phyloP scores from a whole-genome alignment of 169 alveolate genomes.

The Plasmodium relictum region DNA sequence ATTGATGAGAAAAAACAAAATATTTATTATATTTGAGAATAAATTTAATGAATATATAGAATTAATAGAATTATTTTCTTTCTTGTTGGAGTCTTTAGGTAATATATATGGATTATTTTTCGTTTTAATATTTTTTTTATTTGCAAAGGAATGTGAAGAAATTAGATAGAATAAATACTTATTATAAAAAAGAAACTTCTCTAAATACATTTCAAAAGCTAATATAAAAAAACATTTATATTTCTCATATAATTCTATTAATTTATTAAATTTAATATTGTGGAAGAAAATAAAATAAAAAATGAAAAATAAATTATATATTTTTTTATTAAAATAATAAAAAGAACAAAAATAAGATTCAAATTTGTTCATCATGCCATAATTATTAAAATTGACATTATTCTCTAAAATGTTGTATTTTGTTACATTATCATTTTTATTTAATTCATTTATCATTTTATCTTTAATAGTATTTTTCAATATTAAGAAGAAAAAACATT shows the following conservation, averaged over 20 bases:
- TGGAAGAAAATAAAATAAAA: conserved; percentile 36
- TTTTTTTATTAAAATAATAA: conserved; percentile 7
- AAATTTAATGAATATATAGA: neutral
- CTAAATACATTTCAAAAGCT: conserved; percentile 22
- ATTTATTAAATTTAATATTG: neutral
- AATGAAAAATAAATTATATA: conserved; percentile 24
- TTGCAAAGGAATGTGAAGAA: neutral
- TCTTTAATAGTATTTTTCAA: conserved; percentile 16
- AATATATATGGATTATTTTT: neutral
- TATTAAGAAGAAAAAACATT: conserved; percentile 10
- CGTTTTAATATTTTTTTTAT: neutral
- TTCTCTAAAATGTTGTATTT: neutral
- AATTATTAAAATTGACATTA: neutral
- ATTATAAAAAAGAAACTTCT: conserved; percentile 19
- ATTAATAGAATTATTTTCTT: neutral
- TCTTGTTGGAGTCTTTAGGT: neutral
- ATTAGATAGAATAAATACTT: neutral
- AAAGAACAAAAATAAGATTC: conserved; percentile 29
- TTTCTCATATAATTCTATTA: neutral
- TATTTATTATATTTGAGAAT: neutral
- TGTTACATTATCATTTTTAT: neutral
- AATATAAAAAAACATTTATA: conserved; percentile 7
- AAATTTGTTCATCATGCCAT: neutral
- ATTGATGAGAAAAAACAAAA: neutral
- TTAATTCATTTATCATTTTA: neutral